These are phyloP conservation scores for Phytophthora europaea DNA, from an alignment of 352 stramenopile species.

Conservation along the genomic window DNA sequence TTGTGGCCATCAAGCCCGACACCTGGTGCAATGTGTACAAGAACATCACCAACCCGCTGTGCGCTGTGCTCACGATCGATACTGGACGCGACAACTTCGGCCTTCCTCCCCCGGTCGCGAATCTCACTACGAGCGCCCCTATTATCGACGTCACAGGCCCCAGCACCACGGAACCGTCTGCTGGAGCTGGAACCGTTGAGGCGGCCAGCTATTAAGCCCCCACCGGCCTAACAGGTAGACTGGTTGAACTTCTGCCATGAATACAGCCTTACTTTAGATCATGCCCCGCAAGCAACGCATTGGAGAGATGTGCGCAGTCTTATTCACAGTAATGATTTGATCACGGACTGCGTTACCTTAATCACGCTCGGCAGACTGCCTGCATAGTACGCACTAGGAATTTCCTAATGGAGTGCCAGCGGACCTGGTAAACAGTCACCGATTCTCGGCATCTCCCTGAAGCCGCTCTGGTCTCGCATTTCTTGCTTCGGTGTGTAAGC, in stretches of 20 bases:
- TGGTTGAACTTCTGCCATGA: no score
- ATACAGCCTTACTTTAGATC: no score
- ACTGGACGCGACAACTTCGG: conserved; percentile 30
- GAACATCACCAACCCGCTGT: conserved; percentile 48
- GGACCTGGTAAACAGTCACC: conserved; percentile 31
- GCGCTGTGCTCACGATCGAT: conserved; percentile 53
- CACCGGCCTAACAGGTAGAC: conserved; percentile 1
- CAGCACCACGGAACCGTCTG: conserved; percentile 3
- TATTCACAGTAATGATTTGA: no score
- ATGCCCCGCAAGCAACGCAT: no score
- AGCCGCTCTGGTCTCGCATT: conserved; percentile 83
- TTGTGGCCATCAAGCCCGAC: conserved; percentile 71
- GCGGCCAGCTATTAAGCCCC: conserved; percentile 21
- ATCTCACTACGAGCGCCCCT: conserved; percentile 13
- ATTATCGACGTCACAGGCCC: neutral
- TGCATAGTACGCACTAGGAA: neutral
- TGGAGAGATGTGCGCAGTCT: no score
- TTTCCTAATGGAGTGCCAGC: neutral
- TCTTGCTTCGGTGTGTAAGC: no score
- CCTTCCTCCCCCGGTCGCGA: conserved; percentile 15
- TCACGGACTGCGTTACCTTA: neutral
- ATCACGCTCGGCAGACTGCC: neutral
- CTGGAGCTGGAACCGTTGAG: conserved; percentile 30
- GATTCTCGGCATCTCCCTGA: conserved; percentile 82
- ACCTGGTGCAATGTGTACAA: conserved; percentile 78